These are phyloP conservation scores for Babesia gibsoni DNA, from an alignment of 169 alveolate species.

Conservation along the genomic window DNA sequence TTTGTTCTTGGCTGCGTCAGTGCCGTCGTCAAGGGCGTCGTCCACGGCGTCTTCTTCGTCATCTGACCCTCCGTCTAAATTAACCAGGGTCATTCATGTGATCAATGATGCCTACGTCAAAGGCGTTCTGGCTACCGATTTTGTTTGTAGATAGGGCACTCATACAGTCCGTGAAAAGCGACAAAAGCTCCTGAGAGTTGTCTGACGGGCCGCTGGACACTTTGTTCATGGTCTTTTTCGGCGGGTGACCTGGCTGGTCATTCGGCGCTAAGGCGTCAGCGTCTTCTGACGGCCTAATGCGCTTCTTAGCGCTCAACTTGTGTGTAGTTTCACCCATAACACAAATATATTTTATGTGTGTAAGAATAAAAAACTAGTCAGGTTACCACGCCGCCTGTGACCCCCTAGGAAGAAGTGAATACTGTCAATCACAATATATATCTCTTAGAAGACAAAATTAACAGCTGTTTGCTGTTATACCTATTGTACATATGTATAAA, in stretches of 20 bases:
- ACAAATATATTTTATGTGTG: background rate
- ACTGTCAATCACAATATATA: too few relatives aligned
- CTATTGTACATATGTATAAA: too few relatives aligned
- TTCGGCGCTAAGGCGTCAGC: background rate
- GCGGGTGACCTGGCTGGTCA: background rate
- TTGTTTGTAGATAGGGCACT: slow-evolving; percentile 78
- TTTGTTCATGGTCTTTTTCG: background rate
- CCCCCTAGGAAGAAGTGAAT: too few relatives aligned
- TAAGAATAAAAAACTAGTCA: too few relatives aligned
- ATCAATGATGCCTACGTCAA: slow-evolving; percentile 79
- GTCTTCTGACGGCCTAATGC: background rate
- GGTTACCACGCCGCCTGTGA: too few relatives aligned
- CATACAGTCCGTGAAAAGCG: slow-evolving; percentile 75
- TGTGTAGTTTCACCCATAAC: background rate
- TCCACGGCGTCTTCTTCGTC: slow-evolving; percentile 64
- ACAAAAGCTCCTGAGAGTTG: slow-evolving; percentile 65
- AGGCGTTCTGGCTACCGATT: slow-evolving; percentile 79
- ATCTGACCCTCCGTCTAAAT: slow-evolving; percentile 68
- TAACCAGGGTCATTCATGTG: slow-evolving; percentile 80
- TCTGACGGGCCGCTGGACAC: too few relatives aligned
- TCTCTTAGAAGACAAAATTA: too few relatives aligned
- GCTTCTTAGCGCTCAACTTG: slow-evolving; percentile 11
- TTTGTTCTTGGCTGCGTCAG: background rate
- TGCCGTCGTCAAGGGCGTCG: background rate
- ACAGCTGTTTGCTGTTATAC: too few relatives aligned